Evolutionary conservation across 2,329 filamentous ascomycete genomes (phyloP).

Genomic region (Rhynchosporium graminicola): DNA sequence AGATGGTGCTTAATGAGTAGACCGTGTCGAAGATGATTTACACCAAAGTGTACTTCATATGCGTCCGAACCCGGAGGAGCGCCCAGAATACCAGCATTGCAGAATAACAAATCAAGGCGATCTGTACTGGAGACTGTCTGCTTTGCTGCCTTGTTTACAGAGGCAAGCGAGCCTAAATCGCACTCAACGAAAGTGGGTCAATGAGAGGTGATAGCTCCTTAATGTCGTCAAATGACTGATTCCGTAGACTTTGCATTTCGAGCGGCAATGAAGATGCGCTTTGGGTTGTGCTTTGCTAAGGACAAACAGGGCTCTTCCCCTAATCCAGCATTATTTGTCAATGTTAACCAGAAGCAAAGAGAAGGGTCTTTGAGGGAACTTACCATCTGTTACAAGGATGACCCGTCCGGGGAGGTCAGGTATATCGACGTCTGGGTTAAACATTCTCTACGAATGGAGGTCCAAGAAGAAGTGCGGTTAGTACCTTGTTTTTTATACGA

Average conservation of each 20-base stretch:
- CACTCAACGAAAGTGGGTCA: no score
- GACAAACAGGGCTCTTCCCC: conserved; percentile 46
- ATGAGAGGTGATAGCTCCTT: conserved; percentile 10
- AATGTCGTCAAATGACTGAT: conserved; percentile 26
- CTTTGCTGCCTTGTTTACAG: no score
- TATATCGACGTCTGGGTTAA: conserved; percentile 42
- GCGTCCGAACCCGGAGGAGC: no score
- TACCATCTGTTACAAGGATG: conserved; percentile 50
- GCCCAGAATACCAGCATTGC: no score
- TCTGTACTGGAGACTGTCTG: no score
- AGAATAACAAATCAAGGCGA: no score
- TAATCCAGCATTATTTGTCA: conserved; percentile 42
- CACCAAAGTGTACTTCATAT: no score
- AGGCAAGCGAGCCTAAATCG: no score
- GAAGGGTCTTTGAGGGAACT: background rate
- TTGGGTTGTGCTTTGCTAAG: conserved; percentile 44
- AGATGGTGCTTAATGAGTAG: conserved; percentile 25
- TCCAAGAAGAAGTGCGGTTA: background rate
- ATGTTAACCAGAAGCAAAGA: background rate
- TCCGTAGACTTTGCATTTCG: conserved; percentile 42
- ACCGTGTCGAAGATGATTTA: conserved; percentile 26
- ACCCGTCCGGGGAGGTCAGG: conserved; percentile 43
- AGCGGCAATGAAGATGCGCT: conserved; percentile 42
- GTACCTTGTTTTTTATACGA: background rate
- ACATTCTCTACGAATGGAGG: conserved; percentile 19